Conservation (phyloP, 805 yeast species). For the Pichia occidentalis region DNA sequence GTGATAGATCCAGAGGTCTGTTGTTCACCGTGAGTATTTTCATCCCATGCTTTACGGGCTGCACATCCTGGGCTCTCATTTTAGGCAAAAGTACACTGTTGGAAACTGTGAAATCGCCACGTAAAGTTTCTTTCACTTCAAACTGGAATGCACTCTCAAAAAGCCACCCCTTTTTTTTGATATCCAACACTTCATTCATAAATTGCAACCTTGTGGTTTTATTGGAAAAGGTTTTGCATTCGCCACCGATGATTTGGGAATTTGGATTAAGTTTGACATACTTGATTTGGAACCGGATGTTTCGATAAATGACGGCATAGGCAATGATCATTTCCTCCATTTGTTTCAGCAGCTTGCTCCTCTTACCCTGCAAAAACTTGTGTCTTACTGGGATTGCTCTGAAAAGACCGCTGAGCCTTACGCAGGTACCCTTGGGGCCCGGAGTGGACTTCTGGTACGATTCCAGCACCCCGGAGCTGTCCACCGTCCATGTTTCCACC, state of each 20-base stretch:
- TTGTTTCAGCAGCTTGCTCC: constrained; percentile 21
- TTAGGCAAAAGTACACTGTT: constrained; percentile 28
- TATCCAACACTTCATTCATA: constrained; percentile 16
- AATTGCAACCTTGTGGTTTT: constrained; percentile 11
- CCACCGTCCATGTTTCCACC: constrained; percentile 34
- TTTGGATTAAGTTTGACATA: constrained; percentile 17
- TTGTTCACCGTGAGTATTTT: constrained; percentile 32
- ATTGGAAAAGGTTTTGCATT: constrained; percentile 11
- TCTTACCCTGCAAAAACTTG: constrained; percentile 25
- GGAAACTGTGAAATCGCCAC: constrained; percentile 2
- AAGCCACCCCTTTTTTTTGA: constrained; percentile 16
- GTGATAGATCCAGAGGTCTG: constrained; percentile 24
- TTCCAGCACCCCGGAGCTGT: constrained; percentile 23
- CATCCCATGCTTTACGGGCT: constrained; percentile 18
- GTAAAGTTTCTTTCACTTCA: not conserved
- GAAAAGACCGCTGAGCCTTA: constrained; percentile 30
- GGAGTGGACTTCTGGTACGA: constrained; percentile 21
- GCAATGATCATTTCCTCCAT: constrained; percentile 23
- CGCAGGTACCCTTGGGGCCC: constrained; percentile 32
- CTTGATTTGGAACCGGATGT: constrained; percentile 29
- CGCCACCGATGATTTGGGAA: constrained; percentile 13
- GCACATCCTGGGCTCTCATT: constrained; percentile 27
- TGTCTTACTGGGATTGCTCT: constrained; percentile 30
- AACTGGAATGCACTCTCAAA: constrained; percentile 14
- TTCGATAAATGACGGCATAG: constrained; percentile 28